Evolutionary conservation across 1,284 basidiomycete species (phyloP).

Genomic region (Ceratobasidium sp.): DNA sequence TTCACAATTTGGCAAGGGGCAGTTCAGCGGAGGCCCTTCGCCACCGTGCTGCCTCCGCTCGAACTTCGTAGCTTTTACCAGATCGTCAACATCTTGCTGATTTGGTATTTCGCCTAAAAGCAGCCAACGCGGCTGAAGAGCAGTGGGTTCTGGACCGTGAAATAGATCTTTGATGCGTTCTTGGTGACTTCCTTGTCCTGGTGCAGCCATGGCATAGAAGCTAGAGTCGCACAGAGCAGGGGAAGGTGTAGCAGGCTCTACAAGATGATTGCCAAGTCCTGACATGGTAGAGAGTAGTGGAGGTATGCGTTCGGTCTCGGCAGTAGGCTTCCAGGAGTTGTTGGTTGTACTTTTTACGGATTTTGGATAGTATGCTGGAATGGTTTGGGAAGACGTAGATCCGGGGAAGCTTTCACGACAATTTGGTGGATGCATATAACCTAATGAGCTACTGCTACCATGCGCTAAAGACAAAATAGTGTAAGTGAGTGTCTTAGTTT

Average conservation of each 20-base stretch:
- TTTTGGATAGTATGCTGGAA: too few relatives aligned
- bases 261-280: background rate
- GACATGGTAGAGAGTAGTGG: background rate
- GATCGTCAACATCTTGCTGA: background rate
- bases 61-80: background rate
- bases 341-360: background rate
- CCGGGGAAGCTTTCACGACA: too few relatives aligned
- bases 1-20: background rate
- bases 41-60: background rate
- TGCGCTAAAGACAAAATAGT: too few relatives aligned
- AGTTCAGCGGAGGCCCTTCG: background rate
- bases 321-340: background rate
- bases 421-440: too few relatives aligned
- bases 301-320: background rate
- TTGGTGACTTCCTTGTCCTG: too few relatives aligned
- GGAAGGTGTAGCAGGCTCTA: background rate
- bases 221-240: background rate
- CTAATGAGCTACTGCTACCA: too few relatives aligned
- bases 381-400: too few relatives aligned
- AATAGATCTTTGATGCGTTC: background rate
- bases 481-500: too few relatives aligned
- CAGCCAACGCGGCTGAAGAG: background rate
- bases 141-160: background rate
- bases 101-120: background rate
- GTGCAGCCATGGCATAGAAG: too few relatives aligned